Base-by-base conservation (phyloP, 1,139 yeast species). In the Lodderomyces theae region DNA sequence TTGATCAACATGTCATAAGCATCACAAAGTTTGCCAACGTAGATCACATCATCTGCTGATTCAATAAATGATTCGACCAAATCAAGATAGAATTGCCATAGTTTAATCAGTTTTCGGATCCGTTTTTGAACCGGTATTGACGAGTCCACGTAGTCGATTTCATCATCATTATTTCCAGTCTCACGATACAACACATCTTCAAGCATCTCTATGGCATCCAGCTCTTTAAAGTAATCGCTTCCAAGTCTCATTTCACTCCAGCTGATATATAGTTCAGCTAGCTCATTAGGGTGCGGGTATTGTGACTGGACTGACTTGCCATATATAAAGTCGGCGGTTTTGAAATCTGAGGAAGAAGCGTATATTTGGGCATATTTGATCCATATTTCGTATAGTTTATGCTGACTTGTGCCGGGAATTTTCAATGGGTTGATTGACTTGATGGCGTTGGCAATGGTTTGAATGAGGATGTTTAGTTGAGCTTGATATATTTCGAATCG, bases 71-170 rank as follows among this genome's bases (percentile, higher is more conserved):
- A 75, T 58, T 86, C 95, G 16, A 84, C 69, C 21, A 87, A 59
- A 53, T 88, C 96, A 26, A 88, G 61, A 54, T 86, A 87, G 47
- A 79, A 79, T 6, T 77, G 64, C 96, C 96, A 89, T 3, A 88
- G 60, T 43, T 75, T 77, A 39, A 68, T 64, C 4, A 86, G 80
- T 51, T 78, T 81, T 53, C 77, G 80, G 3, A 84, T 53, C 19
- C 87, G 62, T 24, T 73, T 64, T 48, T 84, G 88, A 0, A 86
- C 77, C 5, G 82, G 66, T 1, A 71, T 45, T 1, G 65, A 53
- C n/a, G 64, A 61, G 49, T 79, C 80, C 26, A 64, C 61, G 49
- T 58, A 74, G 16, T 35, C 23, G 18, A 19, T 18, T 11, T 26
- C 17, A 32, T 56, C 50, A 26, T 53, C 58, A 11, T n/a, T n/a